These are phyloP conservation scores for Umbelopsis isabellina DNA, from an alignment of 192 early-diverging fungal species.

Conservation along the genomic window DNA sequence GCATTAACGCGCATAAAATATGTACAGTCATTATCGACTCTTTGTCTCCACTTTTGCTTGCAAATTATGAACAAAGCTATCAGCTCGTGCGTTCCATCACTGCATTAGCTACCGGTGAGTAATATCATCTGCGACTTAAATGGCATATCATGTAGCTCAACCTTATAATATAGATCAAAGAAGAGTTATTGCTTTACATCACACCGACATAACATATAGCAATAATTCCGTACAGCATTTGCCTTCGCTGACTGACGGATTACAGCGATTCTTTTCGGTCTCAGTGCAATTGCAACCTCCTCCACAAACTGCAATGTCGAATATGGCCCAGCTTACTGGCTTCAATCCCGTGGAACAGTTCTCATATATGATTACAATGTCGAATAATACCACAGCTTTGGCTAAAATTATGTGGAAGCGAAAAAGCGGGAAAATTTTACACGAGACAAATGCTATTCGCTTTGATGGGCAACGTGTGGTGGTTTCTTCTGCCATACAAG, in stretches of 20 bases:
- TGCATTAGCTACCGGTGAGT: conserved; percentile 33
- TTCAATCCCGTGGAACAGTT: conserved; percentile 41
- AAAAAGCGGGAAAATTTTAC: conserved; percentile 50
- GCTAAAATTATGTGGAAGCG: conserved; percentile 47
- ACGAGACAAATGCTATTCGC: conserved; percentile 36
- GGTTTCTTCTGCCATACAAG: conserved; percentile 21
- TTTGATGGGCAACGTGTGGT: neutral
- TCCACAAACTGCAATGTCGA: conserved; percentile 19
- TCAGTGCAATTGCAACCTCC: conserved; percentile 23
- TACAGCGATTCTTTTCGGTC: conserved; percentile 31
- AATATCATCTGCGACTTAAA: neutral
- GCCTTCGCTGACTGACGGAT: neutral
- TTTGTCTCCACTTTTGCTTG: conserved; percentile 26
- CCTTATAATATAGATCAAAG: neutral
- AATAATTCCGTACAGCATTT: neutral
- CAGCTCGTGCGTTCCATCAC: conserved; percentile 30
- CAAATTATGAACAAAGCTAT: conserved; percentile 27
- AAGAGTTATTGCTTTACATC: conserved; percentile 38
- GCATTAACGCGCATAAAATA: neutral
- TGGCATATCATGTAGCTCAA: neutral
- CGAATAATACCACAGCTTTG: conserved; percentile 30
- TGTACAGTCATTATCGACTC: conserved; percentile 37
- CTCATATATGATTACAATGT: conserved; percentile 27
- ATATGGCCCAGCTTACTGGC: conserved; percentile 26
- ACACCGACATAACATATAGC: conserved; percentile 44